Conservation (phyloP, 352 stramenopile species). For the Pythium coloratum region DNA sequence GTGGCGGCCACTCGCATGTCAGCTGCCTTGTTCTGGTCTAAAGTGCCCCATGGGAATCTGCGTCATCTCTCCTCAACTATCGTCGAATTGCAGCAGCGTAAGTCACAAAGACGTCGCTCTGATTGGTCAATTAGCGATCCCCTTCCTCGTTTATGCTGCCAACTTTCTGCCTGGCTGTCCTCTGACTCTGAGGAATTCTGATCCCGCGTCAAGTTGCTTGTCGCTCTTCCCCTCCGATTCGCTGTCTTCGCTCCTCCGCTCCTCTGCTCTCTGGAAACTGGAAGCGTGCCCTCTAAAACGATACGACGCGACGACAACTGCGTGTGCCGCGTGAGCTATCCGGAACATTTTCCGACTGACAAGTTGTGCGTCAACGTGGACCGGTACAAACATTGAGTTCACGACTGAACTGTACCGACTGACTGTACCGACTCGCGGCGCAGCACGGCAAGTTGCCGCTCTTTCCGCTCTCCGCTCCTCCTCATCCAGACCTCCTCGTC, state of each 20-base stretch:
- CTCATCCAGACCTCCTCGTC: conserved; percentile 16
- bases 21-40: not conserved
- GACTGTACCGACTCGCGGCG: conserved; percentile 4
- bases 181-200: conserved; percentile 10
- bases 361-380: not conserved
- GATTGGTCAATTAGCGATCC: conserved; percentile 9
- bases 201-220: not conserved
- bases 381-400: not conserved
- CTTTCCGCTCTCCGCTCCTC: conserved; percentile 4
- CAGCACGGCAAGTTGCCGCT: conserved; percentile 5
- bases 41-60: not conserved
- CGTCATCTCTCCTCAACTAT: conserved; percentile 1
- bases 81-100: conserved; percentile 2
- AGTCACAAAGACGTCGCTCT: conserved; percentile 3
- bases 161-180: not conserved
- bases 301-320: not conserved
- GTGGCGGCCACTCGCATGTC: not conserved
- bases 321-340: not conserved
- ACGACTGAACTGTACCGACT: not conserved
- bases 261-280: conserved; percentile 4
- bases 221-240: not conserved
- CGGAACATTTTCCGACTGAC: conserved; percentile 3
- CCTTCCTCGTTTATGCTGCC: not conserved
- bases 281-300: not conserved
- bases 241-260: not conserved